Base-by-base conservation (phyloP, 73 alveolate genomes). In the Paramecium caudatum region DNA sequence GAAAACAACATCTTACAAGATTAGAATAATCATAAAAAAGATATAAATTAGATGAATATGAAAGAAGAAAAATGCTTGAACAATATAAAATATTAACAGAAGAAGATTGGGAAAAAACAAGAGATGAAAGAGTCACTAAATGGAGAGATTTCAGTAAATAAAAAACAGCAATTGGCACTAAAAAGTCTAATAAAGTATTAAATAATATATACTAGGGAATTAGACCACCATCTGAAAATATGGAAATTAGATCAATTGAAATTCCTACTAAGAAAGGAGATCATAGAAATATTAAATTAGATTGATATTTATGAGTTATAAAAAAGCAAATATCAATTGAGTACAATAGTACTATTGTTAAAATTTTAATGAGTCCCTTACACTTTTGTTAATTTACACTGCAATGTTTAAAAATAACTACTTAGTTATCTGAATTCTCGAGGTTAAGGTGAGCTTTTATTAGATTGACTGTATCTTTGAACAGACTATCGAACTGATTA, bases 61-160 rank as follows among this genome's bases (percentile, higher is more conserved):
- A 96, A 84, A 95, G 85, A 23, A 84, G 94, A 87, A 47, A 63
- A 34, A 95, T 94, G 92, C 92, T 92, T 21, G 95, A 95, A 50
- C 88, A 95, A 82, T 93, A 94, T 81, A 92, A 94, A 47, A 65
- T 88, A 8, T 78, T 68, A 49, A 97, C 94, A 47, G 99, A 98
- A 92, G 98, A 98, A 49, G 98, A 95, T 41, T 98, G 99, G 99
- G 99, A 97, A 74, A 95, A 92, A 27, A 93, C 93, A 39, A 88
- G 99, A 82, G 99, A 98, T 91, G 95, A 94, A 69, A 94, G 99
- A 84, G 99, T 95, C 7, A 91, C 93, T 68, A 90, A 92, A 47
- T 98, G 99, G 99, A 95, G 98, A 93, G 91, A 93, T 46, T 98
- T 98, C 69, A 91, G 93, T 46, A 92, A 88, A 27, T 95, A 97